Percentiles rank a stretch among this genome's conserved stretches.
phyloP scores from a whole-genome alignment of 768 basidiomycete species.

The Lactarius pseudohatsudake region DNA sequence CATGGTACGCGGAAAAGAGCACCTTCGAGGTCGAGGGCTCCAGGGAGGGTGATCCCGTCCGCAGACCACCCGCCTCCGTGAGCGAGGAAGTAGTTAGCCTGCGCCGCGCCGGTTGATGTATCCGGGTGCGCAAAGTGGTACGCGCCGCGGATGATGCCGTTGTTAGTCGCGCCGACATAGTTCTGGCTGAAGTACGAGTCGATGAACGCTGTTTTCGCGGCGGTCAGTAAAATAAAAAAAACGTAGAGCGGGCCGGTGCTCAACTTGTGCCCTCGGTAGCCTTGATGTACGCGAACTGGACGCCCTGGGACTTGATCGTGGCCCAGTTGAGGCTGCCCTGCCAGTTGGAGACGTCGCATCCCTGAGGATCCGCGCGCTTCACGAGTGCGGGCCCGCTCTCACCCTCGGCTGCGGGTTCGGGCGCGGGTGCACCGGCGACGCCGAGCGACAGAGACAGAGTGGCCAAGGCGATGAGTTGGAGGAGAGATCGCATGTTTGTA shows the following conservation, averaged over 20 bases:
- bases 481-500: conserved; percentile 1
- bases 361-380: conserved; percentile 44
- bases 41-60: conserved; percentile 62
- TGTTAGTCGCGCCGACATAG: conserved; percentile 56
- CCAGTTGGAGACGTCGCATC: conserved; percentile 56
- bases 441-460: conserved; percentile 21
- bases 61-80: conserved; percentile 53
- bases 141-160: conserved; percentile 55
- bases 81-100: conserved; percentile 58
- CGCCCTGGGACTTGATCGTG: conserved; percentile 49
- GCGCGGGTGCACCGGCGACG: not conserved
- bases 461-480: conserved; percentile 19
- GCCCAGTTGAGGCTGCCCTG: conserved; percentile 54
- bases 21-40: conserved; percentile 66
- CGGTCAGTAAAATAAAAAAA: conserved; percentile 24
- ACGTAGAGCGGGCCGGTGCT: not conserved
- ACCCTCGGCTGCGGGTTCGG: not conserved
- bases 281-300: conserved; percentile 63
- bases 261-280: conserved; percentile 64
- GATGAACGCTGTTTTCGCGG: conserved; percentile 35
- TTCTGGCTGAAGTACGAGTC: conserved; percentile 48
- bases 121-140: conserved; percentile 65
- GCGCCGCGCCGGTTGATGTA: conserved; percentile 51
- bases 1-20: not conserved
- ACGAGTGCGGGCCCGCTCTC: conserved; percentile 14